Conservation (phyloP, 1,139 yeast genomes). For the Saccharomycopsis crataegensis region DNA sequence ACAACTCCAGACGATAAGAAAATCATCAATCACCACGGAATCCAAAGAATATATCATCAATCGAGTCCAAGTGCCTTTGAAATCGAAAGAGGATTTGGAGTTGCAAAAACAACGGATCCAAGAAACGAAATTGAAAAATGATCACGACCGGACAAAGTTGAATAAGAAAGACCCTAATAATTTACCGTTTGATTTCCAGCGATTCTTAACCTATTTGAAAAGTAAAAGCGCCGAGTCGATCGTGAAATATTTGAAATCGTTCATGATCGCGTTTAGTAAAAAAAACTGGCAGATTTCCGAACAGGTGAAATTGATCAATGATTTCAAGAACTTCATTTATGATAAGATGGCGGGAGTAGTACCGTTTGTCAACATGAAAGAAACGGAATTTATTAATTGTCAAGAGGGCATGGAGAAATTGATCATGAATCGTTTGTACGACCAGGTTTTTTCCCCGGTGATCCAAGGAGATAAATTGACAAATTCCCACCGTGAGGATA, state of each 20-base stretch:
- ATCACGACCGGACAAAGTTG: not conserved
- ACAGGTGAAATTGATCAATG: constrained; percentile 66
- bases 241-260: constrained; percentile 75
- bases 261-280: constrained; percentile 65
- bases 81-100: constrained; percentile 13
- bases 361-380: constrained; percentile 68
- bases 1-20: not conserved
- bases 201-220: constrained; percentile 64
- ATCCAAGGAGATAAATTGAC: constrained; percentile 40
- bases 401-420: constrained; percentile 90
- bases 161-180: constrained; percentile 15
- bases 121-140: not conserved
- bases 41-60: constrained; percentile 17
- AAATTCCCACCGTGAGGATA: constrained; percentile 51
- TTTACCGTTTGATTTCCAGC: constrained; percentile 69
- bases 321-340: constrained; percentile 65
- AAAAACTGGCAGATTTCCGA: constrained; percentile 71
- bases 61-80: constrained; percentile 15
- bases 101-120: constrained; percentile 16
- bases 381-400: constrained; percentile 59
- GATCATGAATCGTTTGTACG: constrained; percentile 79
- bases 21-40: constrained; percentile 12
- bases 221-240: constrained; percentile 81
- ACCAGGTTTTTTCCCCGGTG: constrained; percentile 75
- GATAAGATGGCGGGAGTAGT: constrained; percentile 58